Percentiles rank a stretch among this genome's conserved stretches.
Evolutionary conservation across 2,329 filamentous ascomycete genomes (phyloP).

Genomic region (Pestalotiopsis sp.): DNA sequence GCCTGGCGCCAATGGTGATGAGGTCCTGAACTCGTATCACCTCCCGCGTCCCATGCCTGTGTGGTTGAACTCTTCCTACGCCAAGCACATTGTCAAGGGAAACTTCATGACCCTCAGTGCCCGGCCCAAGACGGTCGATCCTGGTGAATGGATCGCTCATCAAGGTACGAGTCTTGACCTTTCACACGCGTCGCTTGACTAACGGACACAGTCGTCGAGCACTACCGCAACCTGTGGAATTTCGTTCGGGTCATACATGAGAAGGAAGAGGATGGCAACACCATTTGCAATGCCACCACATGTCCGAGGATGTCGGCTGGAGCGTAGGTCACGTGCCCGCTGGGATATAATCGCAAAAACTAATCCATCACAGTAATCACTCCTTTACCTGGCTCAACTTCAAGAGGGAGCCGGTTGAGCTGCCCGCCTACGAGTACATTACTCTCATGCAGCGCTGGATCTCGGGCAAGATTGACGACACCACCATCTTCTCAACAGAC

Average conservation of each 20-base stretch:
- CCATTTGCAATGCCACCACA: conserved; percentile 80
- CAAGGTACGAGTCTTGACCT: conserved; percentile 63
- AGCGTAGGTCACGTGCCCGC: conserved; percentile 62
- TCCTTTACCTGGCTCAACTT: conserved; percentile 97
- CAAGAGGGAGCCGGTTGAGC: conserved; percentile 83
- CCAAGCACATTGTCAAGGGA: conserved; percentile 89
- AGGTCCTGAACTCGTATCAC: conserved; percentile 61
- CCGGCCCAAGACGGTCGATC: conserved; percentile 88
- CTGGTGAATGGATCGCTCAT: conserved; percentile 94
- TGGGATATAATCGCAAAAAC: background rate
- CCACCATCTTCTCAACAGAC: conserved; percentile 87
- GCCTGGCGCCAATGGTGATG: conserved; percentile 51
- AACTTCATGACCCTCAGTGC: conserved; percentile 97
- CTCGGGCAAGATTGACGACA: conserved; percentile 90
- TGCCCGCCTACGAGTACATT: conserved; percentile 92
- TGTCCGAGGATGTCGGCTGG: conserved; percentile 96
- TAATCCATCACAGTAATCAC: conserved; percentile 63
- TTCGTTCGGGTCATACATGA: conserved; percentile 90
- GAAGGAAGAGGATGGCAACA: conserved; percentile 74
- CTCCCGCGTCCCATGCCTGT: conserved; percentile 69
- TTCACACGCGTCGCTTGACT: conserved; percentile 28
- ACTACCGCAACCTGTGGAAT: conserved; percentile 85
- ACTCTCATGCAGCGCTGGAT: conserved; percentile 97
- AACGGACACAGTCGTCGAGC: conserved; percentile 73
- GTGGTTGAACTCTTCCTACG: conserved; percentile 75